Evolutionary conservation across 1,139 yeast genomes (phyloP), one percentile per base, ranked within the genome.

Genomic region (Blastobotrys petasosporus): DNA sequence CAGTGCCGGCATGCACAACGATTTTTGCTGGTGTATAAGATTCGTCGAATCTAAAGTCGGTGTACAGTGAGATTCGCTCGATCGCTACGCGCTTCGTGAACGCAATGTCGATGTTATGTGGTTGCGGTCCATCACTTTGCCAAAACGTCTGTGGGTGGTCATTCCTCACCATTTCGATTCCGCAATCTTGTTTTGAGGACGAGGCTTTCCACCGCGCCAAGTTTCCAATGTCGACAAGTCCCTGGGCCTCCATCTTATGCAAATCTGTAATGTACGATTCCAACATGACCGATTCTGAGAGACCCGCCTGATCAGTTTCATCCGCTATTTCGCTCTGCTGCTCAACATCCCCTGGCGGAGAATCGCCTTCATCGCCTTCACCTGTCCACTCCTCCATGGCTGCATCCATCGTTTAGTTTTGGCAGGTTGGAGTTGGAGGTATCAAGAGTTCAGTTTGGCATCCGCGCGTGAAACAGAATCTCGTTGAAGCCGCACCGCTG

Each of bases 101-200:
- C 58, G 81, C 94, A 2, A 88, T 76, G 42, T 86, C 85, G 11
- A 92, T 71, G 29, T 73, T 71, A 65, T 94, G 98, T 0, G 98
- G 98, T 55, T 83, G 88, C n/a, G 77, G 74, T 30, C 97, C 98
- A 63, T 94, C 98, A 44, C 95, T 85, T 63, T 94, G 98, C 99
- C 99, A 94, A 62, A 74, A 90, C 2, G 82, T 69, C 36, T 75
- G 74, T 0, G 94, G 85, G 13, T 80, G 76, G 58, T 86, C 94
- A 45, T 85, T 87, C 31, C 94, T 69, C 9, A 92, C 70, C 54
- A 82, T 83, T 17, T 68, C 68, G 10, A 87, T 72, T 0, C 94
- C 94, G 56, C 72, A 80, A 0, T 92, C 94, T 16, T 75, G 76
- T 56, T 90, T 92, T 57, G 51, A 69, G 0, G 95, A 82, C 1